Evolutionary conservation across 2,329 filamentous ascomycete genomes (phyloP).

Genomic region (Alternaria angustiovoidea): DNA sequence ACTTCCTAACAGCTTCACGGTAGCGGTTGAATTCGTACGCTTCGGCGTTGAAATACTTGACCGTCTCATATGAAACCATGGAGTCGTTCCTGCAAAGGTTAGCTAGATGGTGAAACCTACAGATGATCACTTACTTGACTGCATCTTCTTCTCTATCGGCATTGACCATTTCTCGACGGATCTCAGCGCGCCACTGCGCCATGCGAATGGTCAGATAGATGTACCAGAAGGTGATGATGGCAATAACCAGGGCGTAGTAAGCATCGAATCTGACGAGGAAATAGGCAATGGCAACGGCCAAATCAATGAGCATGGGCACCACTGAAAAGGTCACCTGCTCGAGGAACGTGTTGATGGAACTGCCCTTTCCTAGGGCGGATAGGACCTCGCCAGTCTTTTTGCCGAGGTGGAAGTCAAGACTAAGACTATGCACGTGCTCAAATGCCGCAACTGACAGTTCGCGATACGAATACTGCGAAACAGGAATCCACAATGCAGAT

Average conservation of each 20-base stretch:
- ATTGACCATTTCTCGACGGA: conserved; percentile 93
- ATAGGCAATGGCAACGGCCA: conserved; percentile 83
- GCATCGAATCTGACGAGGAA: conserved; percentile 82
- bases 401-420: conserved; percentile 93
- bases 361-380: conserved; percentile 94
- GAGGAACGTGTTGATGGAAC: conserved; percentile 93
- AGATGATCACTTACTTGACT: conserved; percentile 70
- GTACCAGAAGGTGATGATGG: conserved; percentile 93
- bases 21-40: conserved; percentile 66
- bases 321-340: conserved; percentile 97
- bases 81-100: conserved; percentile 76
- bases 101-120: conserved; percentile 18
- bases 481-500: conserved; percentile 91
- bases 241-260: conserved; percentile 88
- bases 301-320: conserved; percentile 90
- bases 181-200: conserved; percentile 90
- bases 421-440: conserved; percentile 94
- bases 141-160: conserved; percentile 94
- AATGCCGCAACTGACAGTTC: conserved; percentile 94
- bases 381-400: conserved; percentile 97
- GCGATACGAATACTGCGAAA: conserved; percentile 95
- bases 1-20: conserved; percentile 63
- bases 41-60: conserved; percentile 71
- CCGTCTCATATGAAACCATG: conserved; percentile 93
- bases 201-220: conserved; percentile 96